Evolutionary conservation across 2,329 filamentous ascomycete species (phyloP), one percentile per base, ranked within the genome.

Genomic region (Trichoderma endophyticum): DNA sequence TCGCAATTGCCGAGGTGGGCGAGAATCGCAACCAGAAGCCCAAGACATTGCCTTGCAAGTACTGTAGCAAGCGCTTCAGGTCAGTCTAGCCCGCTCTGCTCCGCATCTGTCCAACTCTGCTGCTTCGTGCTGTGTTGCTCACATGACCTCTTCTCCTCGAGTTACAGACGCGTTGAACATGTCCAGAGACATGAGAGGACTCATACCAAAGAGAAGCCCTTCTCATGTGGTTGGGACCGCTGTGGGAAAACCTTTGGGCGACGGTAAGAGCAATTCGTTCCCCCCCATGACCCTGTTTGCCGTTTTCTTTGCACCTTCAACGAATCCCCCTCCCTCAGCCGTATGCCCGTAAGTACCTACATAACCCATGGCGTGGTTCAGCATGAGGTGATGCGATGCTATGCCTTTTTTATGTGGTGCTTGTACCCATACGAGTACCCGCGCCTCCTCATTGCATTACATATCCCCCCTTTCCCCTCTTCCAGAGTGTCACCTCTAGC

Each of bases 201-300:
- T 39, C 88, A 90, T 80, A 90, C 88, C 75, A 90, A 90, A 77
- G 88, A 90, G 81, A 90, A 90, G 79, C 88, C 88, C 9, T 90
- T 90, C 77, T 84, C 86, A 65, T 90, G 88, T 76, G 83, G 77
- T 73, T 89, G 87, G 86, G 84, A 85, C 77, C 84, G 86, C 56
- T 90, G 88, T 80, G 88, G 88, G 63, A 90, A 90, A 81, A 88
- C 85, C 2, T 90, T 90, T 81, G 87, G 88, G 77, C 83, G 88
- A 82, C 84, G 88, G 88, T 90, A 79, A 84, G 87, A 56, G 15
- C 56, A 51, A 69, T 54, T 69, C 57, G 30, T 21, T 28, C 15
- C 36, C 36, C 24, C 54, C 56, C 26, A 26, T 15, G 68, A 48
- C 32, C 28, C 32, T 36, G 32, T 34, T 39, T 56, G 48, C 21